These are phyloP conservation scores for Symbiodinium natans DNA, from an alignment of 73 alveolate genomes.

Conservation along the genomic window DNA sequence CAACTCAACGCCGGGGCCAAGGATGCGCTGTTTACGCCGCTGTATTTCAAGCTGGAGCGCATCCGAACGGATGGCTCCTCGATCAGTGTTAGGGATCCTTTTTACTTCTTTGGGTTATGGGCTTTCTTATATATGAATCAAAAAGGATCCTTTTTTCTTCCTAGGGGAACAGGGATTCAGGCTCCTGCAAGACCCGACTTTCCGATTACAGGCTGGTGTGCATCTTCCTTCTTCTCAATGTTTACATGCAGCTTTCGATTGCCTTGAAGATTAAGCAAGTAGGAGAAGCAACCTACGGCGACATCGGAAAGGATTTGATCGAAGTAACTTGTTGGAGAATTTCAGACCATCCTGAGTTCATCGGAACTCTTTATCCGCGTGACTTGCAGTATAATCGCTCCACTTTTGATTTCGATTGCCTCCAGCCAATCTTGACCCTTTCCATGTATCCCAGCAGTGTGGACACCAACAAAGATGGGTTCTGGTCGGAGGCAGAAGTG, in stretches of 20 bases:
- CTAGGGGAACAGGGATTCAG: too few relatives aligned
- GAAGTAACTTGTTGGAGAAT: conserved; percentile 33
- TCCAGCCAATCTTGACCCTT: conserved; percentile 44
- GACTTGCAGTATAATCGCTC: neutral
- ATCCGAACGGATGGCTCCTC: conserved; percentile 49
- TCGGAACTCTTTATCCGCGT: neutral
- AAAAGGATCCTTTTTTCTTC: too few relatives aligned
- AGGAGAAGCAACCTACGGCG: neutral
- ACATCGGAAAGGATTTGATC: neutral
- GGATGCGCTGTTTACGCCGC: conserved; percentile 54
- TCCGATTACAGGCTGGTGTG: conserved; percentile 46
- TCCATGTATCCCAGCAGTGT: conserved; percentile 21
- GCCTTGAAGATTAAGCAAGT: conserved; percentile 28
- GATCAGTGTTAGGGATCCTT: too few relatives aligned
- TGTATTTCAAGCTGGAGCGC: conserved; percentile 44
- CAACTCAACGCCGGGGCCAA: too few relatives aligned
- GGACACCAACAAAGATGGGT: conserved; percentile 5
- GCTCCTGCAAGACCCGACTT: neutral
- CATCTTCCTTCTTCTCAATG: conserved; percentile 26
- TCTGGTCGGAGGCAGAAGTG: conserved; percentile 16
- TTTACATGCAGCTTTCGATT: conserved; percentile 17
- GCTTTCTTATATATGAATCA: too few relatives aligned
- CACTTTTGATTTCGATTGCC: conserved; percentile 24
- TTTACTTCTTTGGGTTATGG: too few relatives aligned
- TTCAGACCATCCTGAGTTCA: neutral